Evolutionary conservation across 2,329 filamentous ascomycete species (phyloP).

Genomic region (Podosphaera aphanis): DNA sequence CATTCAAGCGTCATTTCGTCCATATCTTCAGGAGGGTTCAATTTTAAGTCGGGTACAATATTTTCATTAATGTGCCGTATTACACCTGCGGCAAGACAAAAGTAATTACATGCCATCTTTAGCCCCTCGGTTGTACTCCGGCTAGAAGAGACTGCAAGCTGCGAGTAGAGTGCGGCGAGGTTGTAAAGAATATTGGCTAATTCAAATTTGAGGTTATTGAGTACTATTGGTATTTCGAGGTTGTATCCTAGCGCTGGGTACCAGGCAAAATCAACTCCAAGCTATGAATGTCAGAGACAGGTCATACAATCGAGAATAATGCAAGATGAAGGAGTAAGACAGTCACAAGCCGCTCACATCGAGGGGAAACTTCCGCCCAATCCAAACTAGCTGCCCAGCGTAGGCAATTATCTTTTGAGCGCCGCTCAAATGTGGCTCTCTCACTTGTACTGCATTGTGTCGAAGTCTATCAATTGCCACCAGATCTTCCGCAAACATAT

Average conservation of each 20-base stretch:
- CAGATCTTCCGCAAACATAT: conserved; percentile 83
- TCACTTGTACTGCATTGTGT: conserved; percentile 65
- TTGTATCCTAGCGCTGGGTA: conserved; percentile 86
- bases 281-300: conserved; percentile 26
- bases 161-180: conserved; percentile 76
- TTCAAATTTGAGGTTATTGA: conserved; percentile 54
- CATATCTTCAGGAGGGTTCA: conserved; percentile 84
- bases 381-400: conserved; percentile 78
- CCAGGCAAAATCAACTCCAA: conserved; percentile 90
- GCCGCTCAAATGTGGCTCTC: conserved; percentile 70
- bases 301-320: not conserved
- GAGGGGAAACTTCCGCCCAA: conserved; percentile 85
- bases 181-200: conserved; percentile 86
- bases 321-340: not conserved
- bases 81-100: conserved; percentile 68
- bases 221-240: conserved; percentile 43
- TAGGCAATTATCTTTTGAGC: conserved; percentile 76
- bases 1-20: conserved; percentile 69
- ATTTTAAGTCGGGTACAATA: conserved; percentile 61
- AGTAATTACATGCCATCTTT: conserved; percentile 73
- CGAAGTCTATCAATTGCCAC: conserved; percentile 66
- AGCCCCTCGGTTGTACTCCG: conserved; percentile 59
- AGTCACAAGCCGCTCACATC: conserved; percentile 35
- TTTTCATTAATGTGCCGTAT: conserved; percentile 53
- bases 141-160: conserved; percentile 64